Evolutionary conservation across 23 red algal species (phyloP).

Genomic region (Rhodosorus marinus): DNA sequence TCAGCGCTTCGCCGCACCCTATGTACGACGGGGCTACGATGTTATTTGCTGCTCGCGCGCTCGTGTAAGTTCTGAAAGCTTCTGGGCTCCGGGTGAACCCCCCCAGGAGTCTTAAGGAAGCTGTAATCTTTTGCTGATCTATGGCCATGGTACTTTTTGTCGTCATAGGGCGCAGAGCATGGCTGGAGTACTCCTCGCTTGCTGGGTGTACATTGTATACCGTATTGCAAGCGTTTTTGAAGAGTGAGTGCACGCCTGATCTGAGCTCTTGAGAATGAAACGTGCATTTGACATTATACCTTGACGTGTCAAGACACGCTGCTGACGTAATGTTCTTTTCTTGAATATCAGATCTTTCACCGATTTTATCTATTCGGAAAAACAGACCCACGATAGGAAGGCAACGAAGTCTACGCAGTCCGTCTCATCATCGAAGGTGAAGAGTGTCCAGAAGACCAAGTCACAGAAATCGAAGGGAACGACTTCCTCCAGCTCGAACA

Average conservation of each 20-base stretch:
- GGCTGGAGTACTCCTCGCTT: slow-evolving; percentile 46
- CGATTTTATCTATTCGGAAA: too few relatives aligned
- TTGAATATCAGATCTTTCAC: too few relatives aligned
- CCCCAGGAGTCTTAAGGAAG: background rate
- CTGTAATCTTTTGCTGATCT: background rate
- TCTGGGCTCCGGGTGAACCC: background rate
- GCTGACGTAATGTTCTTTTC: too few relatives aligned
- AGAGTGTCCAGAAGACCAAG: too few relatives aligned
- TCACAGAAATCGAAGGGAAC: too few relatives aligned
- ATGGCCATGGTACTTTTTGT: background rate
- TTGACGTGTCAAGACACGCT: too few relatives aligned
- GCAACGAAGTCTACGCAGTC: too few relatives aligned
- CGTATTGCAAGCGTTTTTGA: slow-evolving; percentile 38
- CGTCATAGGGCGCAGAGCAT: slow-evolving; percentile 20
- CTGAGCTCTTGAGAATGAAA: background rate
- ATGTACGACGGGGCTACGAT: slow-evolving; percentile 94
- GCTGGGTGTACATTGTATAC: slow-evolving; percentile 75
- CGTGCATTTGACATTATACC: too few relatives aligned
- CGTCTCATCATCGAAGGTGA: too few relatives aligned
- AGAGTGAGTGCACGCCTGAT: slow-evolving; percentile 19
- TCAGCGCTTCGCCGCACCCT: slow-evolving; percentile 39
- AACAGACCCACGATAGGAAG: too few relatives aligned
- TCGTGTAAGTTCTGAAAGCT: slow-evolving; percentile 21
- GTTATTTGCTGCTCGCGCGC: slow-evolving; percentile 48
- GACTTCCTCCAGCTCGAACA: too few relatives aligned